A percentile compares a stretch with the other conserved stretches of the same genome.
Conservation (phyloP, 1,284 basidiomycete species). For the Rhodotorula sp. region DNA sequence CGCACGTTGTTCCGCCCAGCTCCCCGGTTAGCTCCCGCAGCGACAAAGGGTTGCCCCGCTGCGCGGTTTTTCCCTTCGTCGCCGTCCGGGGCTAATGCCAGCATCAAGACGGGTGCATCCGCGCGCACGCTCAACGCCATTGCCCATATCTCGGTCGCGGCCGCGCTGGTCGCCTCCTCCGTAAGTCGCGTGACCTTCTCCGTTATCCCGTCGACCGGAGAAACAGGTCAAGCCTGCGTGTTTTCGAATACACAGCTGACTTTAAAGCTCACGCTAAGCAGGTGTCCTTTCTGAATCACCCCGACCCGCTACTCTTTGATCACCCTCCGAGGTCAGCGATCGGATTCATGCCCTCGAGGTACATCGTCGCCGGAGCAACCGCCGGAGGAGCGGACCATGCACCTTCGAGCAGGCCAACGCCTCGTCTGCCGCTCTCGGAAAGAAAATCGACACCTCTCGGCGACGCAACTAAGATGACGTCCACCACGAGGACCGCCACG, state of each 20-base stretch:
- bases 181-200: slow-evolving; percentile 10
- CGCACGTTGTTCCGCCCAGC: slow-evolving; percentile 22
- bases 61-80: slow-evolving; percentile 4
- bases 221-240: too few species aligned
- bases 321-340: slow-evolving; percentile 27
- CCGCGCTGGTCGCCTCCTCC: slow-evolving; percentile 8
- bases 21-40: neutral
- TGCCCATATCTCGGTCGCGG: slow-evolving; percentile 17
- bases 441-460: too few species aligned
- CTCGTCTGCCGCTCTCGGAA: too few species aligned
- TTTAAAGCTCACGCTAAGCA: neutral
- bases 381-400: too few species aligned
- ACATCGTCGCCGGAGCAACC: slow-evolving; percentile 1
- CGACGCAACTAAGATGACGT: too few species aligned
- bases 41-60: neutral
- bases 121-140: slow-evolving; percentile 10
- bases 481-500: too few species aligned
- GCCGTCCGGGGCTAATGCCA: neutral
- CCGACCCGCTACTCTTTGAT: slow-evolving; percentile 25
- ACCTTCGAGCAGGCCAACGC: too few species aligned
- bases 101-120: neutral
- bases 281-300: slow-evolving; percentile 16
- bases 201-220: neutral
- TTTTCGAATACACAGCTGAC: neutral
- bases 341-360: slow-evolving; percentile 6